Base-by-base conservation (phyloP, 306 rosid genomes). In the Cucumis hystrix region DNA sequence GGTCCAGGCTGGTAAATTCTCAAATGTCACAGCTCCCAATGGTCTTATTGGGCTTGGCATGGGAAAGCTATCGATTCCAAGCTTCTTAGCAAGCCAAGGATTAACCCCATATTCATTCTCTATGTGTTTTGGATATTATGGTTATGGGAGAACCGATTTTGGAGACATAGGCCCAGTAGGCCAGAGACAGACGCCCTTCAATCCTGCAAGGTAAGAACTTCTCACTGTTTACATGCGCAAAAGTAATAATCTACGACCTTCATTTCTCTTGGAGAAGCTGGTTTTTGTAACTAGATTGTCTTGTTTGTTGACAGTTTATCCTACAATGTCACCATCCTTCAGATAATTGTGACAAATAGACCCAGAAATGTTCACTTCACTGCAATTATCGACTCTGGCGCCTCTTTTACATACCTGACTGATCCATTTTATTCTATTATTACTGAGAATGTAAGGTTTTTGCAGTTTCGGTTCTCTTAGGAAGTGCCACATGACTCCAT, bases 41-140 rank as follows among this genome's bases (percentile, higher is more conserved):
- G 98, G 98, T 79, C 75, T 94, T 39, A 73, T 92, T 57, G 98
- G 98, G 69, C 93, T 93, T 58, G 98, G 98, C 21, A 85, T 93
- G 87, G 80, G 80, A 0, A 62, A 78, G 69, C 5, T 83, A 77
- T 90, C 98, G 14, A 87, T 93, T 56, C 98, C 98, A 45, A 91
- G 91, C 85, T 81, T 89, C 82, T 87, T 89, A 82, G 97, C 98
- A 28, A 85, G 73, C 33, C 58, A 79, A 30, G 92, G 91, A 16
- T 65, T 86, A 57, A 83, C 88, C 37, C 2, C 37, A 56, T 81
- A 93, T 85, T 91, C 97, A 7, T 91, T 94, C 78, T 90, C 98
- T 75, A 87, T 94, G 97, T 92, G 98, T 83, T 94, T 94, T 80
- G 93, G 92, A 72, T 10, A 18, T 39, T 82, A 88, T 76, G 90